Evolutionary conservation across 176 grass and related monocot species (phyloP), one percentile per base, ranked within the genome.

Genomic region (Panicum miliaceum): DNA sequence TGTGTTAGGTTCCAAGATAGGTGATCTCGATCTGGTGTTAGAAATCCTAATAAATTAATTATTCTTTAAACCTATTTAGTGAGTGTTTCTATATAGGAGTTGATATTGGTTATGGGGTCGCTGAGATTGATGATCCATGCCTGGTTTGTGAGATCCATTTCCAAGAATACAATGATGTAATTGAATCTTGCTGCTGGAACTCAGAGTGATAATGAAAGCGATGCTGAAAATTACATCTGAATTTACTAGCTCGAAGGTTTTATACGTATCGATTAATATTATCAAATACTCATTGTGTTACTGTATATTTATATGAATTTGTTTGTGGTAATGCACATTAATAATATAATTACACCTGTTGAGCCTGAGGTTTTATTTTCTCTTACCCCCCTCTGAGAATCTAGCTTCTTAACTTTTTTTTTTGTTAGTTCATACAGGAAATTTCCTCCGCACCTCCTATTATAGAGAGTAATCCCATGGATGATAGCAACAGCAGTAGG

Each of bases 371-470:
- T 65, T 41, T 32, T 47, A 29, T 52, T 52, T 32, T 27, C 51
- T 60, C 29, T 46, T n/a, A 58, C 3, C 25, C 6, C 16, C 25
- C 32, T 64, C 60, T 66, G 29, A 13, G 14, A 77, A 79, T 4
- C 16, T 57, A 14, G 7, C 34, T 62, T 25, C 22, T 48, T 62
- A 26, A 37, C 41, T 13, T 47, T 3, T 6, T 63, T 72, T 66
- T 67, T 26, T 34, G 12, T 16, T 46, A 82, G 22, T 22, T 75
- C 25, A 11, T 57, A 41, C 81, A 91, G 82, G 75, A 83, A 72
- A 79, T 93, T 84, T 71, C 80, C 82, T 84, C 72, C 52, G 90
- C 71, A n/a, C 86, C 73, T 47, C 35, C 82, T 85, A 71, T 77
- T 84, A 37, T 64, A 68, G 87, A 72, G 83, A 90, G 60, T 84